Evolutionary conservation across 495 filamentous ascomycete genomes (phyloP), one percentile per base, ranked within the genome.

Genomic region (Halenospora varia): DNA sequence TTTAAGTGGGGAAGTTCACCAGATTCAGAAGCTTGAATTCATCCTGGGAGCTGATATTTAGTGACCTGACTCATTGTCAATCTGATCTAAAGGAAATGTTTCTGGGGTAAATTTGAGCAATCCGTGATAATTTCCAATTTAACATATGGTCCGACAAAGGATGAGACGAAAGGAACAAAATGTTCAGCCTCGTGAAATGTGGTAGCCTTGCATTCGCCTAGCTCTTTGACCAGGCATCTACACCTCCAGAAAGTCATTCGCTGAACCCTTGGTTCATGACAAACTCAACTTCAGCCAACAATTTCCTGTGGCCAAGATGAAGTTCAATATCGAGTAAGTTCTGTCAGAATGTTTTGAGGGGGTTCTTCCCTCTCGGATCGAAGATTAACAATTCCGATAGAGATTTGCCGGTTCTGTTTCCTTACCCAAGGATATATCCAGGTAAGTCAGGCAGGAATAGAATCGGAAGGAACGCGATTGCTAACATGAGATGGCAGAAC

Each of bases 391-490:
- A 55, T 41, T 11, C 51, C 64, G 48, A 13, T 62, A 95, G 90
- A 72, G 92, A 96, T 61, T 82, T 99, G 48, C 89, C 89, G 48
- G 85, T 99, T 58, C 85, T 99, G 63, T 99, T 97, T 67, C 94
- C 94, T 40, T 99, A 99, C 70, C 94, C 94, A 55, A 82, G 90
- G 59, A 96, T 97, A 67, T 97, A 97, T 70, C 95, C 94, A 72
- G 86, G 84, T 77, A 72, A 67, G 70, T 10, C 17, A 62, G 52
- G 61, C 57, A 19, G 13, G 24, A 26, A 15, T 40, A 22, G 45
- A 20, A n/a, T 45, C 17, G 4, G 11, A 41, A 46, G 6, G 15
- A 48, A 2, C 10, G 48, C 6, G 2, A 40, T 25, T 48, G n/a
- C 50, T 50, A 20, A 50, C 51, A 20, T 10, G 10, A 24, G 10